Evolutionary conservation across 1,284 basidiomycete genomes (phyloP), one percentile per base, ranked within the genome.

Genomic region (Austroboletus sp.): DNA sequence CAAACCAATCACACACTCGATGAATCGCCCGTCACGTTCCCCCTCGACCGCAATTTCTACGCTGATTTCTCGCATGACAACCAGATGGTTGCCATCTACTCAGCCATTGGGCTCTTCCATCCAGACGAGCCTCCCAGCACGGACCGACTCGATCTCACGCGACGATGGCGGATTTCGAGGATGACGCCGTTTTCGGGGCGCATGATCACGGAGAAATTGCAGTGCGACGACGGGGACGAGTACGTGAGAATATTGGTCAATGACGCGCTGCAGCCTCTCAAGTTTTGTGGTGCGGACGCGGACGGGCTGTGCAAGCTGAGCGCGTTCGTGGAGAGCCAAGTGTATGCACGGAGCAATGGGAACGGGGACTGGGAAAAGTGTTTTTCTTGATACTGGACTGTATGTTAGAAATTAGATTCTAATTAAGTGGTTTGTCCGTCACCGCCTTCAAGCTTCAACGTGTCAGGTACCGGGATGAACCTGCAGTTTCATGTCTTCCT

Each of bases 31-130:
- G 54, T 55, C 2, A 88, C 85, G 0, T 93, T 93, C 66, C 89
- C 90, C 8, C 71, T 88, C 10, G 60, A 80, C 54, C 74, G 76
- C 36, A 73, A 67, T 2, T 57, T 87, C 42, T 88, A 84, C 53
- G 79, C 75, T 16, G 88, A 91, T 63, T 90, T 91, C 61, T 83
- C 85, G 26, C 88, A 91, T 62, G 88, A 91, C 60, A 85, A 88
- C 61, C 71, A 85, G 57, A 85, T 92, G 77, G 69, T 86, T 31
- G 80, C 85, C 37, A 83, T 90, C 45, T 82, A 80, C 49, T 66
- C 80, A 17, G 84, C 87, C 0, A 62, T 91, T 42, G 85, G 87
- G 12, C 69, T 91, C 13, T 82, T 87, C 63, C 63, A 57, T 25
- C 71, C 71, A 36, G 50, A 53, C 11, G 66, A 73, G 10, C 45